phyloP scores from a whole-genome alignment of 306 rosid species.

The Lotus japonicus region DNA sequence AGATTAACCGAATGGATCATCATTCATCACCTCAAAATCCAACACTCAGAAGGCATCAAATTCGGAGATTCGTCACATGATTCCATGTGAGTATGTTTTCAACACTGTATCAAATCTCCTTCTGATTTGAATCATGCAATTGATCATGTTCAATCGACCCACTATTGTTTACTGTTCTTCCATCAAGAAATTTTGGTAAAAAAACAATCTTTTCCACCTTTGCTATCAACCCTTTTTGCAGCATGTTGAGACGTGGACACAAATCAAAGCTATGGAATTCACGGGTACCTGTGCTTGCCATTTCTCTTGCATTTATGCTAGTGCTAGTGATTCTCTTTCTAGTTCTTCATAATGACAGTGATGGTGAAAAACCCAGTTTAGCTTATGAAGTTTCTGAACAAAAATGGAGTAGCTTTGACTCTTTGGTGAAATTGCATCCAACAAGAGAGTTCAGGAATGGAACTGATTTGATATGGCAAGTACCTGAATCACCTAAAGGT shows the following conservation, averaged over 20 bases:
- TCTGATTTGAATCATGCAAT: constrained; percentile 9
- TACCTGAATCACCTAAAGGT: constrained; percentile 74
- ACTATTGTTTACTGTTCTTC: background rate
- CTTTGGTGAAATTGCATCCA: constrained; percentile 51
- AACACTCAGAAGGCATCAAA: background rate
- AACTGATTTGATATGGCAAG: constrained; percentile 77
- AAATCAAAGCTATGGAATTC: constrained; percentile 40
- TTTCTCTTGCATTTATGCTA: constrained; percentile 32
- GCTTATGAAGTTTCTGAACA: constrained; percentile 29
- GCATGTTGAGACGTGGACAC: constrained; percentile 66
- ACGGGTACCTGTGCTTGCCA: constrained; percentile 25
- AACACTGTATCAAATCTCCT: background rate
- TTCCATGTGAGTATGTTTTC: constrained; percentile 18
- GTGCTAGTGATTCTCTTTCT: constrained; percentile 33
- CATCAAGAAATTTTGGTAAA: background rate
- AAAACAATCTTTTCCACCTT: background rate
- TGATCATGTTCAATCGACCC: background rate
- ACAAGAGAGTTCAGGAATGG: constrained; percentile 54
- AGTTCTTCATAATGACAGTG: constrained; percentile 18
- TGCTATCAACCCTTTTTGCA: constrained; percentile 23
- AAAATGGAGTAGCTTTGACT: constrained; percentile 56
- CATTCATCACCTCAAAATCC: background rate
- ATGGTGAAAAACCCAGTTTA: constrained; percentile 20
- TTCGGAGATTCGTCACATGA: constrained; percentile 1
- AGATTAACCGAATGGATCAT: background rate